These are phyloP conservation scores for Fusarium denticulatum DNA, from an alignment of 2,329 filamentous ascomycete species.

Conservation along the genomic window DNA sequence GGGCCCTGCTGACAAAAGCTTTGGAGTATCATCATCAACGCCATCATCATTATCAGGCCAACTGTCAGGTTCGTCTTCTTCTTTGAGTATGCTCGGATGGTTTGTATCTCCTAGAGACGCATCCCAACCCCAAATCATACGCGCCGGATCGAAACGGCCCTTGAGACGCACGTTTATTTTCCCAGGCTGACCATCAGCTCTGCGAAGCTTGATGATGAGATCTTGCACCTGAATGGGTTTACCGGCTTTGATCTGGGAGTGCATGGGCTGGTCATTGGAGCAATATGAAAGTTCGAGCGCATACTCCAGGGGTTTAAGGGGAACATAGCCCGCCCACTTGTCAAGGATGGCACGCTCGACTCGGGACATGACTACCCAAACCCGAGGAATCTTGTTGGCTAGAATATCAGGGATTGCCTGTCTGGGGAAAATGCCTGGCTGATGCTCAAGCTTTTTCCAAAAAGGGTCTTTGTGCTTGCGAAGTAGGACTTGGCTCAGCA, in stretches of 20 bases:
- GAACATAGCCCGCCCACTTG: slow-evolving; percentile 43
- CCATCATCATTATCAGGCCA: slow-evolving; percentile 5
- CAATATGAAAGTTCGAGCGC: slow-evolving; percentile 42
- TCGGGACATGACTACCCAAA: slow-evolving; percentile 39
- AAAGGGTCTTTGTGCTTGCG: slow-evolving; percentile 37
- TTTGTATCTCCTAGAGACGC: neutral
- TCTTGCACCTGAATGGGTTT: slow-evolving; percentile 20
- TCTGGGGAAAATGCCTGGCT: slow-evolving; percentile 44
- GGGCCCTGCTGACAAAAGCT: neutral
- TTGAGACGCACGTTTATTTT: slow-evolving; percentile 37
- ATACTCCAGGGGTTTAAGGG: slow-evolving; percentile 41
- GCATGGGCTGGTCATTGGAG: slow-evolving; percentile 42
- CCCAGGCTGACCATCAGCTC: slow-evolving; percentile 23
- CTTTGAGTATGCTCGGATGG: neutral
- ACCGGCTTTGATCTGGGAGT: slow-evolving; percentile 29
- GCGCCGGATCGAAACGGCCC: slow-evolving; percentile 35
- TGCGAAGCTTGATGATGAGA: slow-evolving; percentile 36
- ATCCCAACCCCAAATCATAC: slow-evolving; percentile 36
- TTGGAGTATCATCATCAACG: neutral
- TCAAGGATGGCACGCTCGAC: slow-evolving; percentile 47
- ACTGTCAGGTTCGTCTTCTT: neutral
- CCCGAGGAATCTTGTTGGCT: slow-evolving; percentile 26
- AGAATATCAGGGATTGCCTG: slow-evolving; percentile 38
- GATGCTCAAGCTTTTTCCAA: slow-evolving; percentile 38
- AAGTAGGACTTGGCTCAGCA: slow-evolving; percentile 43